Evolutionary conservation across 1,284 basidiomycete genomes (phyloP), one percentile per base, ranked within the genome.

Genomic region (Ceraceosorus guamensis): DNA sequence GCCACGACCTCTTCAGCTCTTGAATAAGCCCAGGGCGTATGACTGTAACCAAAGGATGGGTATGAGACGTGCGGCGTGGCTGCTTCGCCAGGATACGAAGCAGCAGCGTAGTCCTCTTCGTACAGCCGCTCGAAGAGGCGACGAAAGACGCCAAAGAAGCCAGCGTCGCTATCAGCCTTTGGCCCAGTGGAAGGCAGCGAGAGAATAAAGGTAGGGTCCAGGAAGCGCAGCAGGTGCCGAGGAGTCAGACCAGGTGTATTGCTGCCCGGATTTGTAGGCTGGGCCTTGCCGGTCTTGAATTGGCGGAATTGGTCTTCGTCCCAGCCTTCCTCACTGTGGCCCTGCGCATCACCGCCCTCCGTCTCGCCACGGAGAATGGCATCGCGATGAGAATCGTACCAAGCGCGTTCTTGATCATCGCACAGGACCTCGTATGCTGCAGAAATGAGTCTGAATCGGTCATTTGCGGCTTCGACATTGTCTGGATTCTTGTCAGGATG

Each of bases 351-450:
- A 14, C 55, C 52, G 46, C 63, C 68, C 14, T 70, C 65, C n/a
- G 70, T 51, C 45, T 67, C 64, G 24, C 68, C 71, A n/a, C 63
- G 59, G 46, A 74, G 55, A 52, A 77, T 59, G n/a, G 87, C 87
- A 35, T 89, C 86, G 47, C 88, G 84, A 76, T 97, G 92, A n/a
- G 85, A 85, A 76, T 98, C 93, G 76, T 98, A 98, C 89, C 92
- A 98, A 45, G 93, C 91, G 61, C 93, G 82, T 81, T 98, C 92
- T 37, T 61, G 63, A 47, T 69, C 71, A 39, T 75, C 73, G 1
- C 61, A 67, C 2, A 74, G 69, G 14, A 73, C 91, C 82, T 97
- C 93, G 73, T 96, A 97, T 0, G 93, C 93, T 67, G 92, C 89
- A 70, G 96, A 92, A 13, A 98, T 79, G 47, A 84, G 80, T 10